Percentiles rank a stretch among this genome's conserved stretches.
Conservation (phyloP, 176 grass and related monocot species). For the Lolium multiflorum region DNA sequence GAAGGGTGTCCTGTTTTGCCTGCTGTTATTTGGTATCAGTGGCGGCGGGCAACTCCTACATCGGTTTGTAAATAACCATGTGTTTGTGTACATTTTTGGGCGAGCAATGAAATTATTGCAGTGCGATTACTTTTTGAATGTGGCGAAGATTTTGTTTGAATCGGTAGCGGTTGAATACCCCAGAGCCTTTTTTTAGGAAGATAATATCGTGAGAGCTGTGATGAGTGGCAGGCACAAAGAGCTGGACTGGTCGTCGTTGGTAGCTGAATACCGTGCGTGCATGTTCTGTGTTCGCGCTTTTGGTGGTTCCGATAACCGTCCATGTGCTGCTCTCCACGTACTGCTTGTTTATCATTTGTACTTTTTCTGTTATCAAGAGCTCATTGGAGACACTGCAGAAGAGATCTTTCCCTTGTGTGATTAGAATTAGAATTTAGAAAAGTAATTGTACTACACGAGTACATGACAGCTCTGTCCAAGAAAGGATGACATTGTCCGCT, state of each 20-base stretch:
- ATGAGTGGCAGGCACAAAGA: conserved; percentile 43
- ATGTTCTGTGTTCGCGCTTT: conserved; percentile 6
- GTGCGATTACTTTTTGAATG: not conserved
- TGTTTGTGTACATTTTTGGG: conserved; percentile 35
- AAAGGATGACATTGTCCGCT: not conserved
- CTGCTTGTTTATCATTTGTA: conserved; percentile 28
- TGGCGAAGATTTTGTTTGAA: not conserved
- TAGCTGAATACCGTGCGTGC: conserved; percentile 34
- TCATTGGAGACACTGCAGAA: not conserved
- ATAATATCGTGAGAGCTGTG: not conserved
- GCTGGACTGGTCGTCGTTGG: conserved; percentile 5
- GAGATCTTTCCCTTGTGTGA: not conserved
- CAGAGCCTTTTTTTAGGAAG: not conserved
- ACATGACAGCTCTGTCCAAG: not conserved
- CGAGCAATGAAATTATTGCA: conserved; percentile 43
- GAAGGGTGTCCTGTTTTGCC: conserved; percentile 4
- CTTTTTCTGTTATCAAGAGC: conserved; percentile 11
- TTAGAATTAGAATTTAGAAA: not conserved
- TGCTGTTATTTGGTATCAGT: conserved; percentile 43
- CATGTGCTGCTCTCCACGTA: conserved; percentile 48
- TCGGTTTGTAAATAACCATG: conserved; percentile 65
- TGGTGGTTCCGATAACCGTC: conserved; percentile 45
- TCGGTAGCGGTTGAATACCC: not conserved
- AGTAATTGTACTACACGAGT: not conserved
- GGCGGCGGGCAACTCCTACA: not conserved